Conservation (phyloP, 768 basidiomycete genomes). For the Leccinum olivaceopallidum region DNA sequence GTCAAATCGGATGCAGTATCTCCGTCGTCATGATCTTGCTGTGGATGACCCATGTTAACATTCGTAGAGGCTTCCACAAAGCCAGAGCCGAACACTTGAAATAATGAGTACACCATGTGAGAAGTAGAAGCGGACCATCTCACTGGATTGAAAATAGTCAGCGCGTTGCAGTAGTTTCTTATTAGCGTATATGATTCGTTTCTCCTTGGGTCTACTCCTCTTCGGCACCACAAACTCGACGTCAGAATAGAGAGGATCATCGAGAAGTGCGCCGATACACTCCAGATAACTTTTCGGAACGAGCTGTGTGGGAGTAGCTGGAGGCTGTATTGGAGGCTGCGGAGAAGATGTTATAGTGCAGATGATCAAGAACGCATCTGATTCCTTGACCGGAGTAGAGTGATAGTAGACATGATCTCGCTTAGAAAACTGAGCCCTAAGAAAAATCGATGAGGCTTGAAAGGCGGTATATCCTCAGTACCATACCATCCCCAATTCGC, state of each 20-base stretch:
- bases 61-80: slow-evolving; percentile 59
- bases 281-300: slow-evolving; percentile 70
- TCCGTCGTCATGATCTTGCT: slow-evolving; percentile 34
- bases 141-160: slow-evolving; percentile 80
- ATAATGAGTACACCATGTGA: not conserved
- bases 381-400: slow-evolving; percentile 47
- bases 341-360: slow-evolving; percentile 79
- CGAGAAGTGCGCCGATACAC: slow-evolving; percentile 71
- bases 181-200: slow-evolving; percentile 62
- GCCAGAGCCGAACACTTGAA: slow-evolving; percentile 68
- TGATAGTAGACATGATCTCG: slow-evolving; percentile 70
- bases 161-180: slow-evolving; percentile 65
- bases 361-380: slow-evolving; percentile 72
- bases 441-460: slow-evolving; percentile 3
- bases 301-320: slow-evolving; percentile 45
- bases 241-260: slow-evolving; percentile 85
- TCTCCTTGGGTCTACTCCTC: slow-evolving; percentile 37
- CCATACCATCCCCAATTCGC: slow-evolving; percentile 87
- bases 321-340: slow-evolving; percentile 45
- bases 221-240: slow-evolving; percentile 75
- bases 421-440: slow-evolving; percentile 77
- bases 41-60: slow-evolving; percentile 26
- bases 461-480: slow-evolving; percentile 1
- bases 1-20: slow-evolving; percentile 55
- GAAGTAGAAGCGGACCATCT: slow-evolving; percentile 7